A percentile compares a stretch with the other conserved stretches of the same genome.
Conservation (phyloP, 257 asterid genomes). For the Rauvolfia tetraphylla region DNA sequence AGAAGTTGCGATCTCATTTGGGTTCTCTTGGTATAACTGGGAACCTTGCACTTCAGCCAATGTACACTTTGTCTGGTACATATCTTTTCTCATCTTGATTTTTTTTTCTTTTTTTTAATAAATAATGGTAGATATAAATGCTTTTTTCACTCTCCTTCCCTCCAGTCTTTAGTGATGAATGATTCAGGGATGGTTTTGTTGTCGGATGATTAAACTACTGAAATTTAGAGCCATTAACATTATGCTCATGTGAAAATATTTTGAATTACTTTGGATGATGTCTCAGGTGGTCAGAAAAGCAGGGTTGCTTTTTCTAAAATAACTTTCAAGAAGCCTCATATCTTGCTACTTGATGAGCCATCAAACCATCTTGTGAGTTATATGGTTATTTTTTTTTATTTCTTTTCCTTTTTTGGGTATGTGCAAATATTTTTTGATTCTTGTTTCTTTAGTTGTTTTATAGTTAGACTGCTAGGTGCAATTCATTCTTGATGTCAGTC, state of each 20-base stretch:
- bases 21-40: conserved; percentile 98
- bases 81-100: background rate
- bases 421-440: background rate
- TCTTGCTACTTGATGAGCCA: conserved; percentile 93
- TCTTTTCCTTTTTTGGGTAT: background rate
- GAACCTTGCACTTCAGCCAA: conserved; percentile 97
- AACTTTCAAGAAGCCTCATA: conserved; percentile 97
- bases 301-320: conserved; percentile 97
- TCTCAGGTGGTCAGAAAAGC: conserved; percentile 98
- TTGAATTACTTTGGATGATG: conserved; percentile 1
- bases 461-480: background rate
- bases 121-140: background rate
- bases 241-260: conserved; percentile 8
- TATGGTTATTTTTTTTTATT: background rate
- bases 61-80: conserved; percentile 94
- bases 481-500: background rate
- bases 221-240: background rate
- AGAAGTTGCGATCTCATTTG: conserved; percentile 86
- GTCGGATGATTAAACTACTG: background rate
- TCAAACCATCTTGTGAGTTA: conserved; percentile 94
- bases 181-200: background rate
- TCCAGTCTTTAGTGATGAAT: background rate
- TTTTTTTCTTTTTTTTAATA: background rate
- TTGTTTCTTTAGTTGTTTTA: background rate
- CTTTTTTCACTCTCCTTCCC: background rate